Conservation (phyloP, 176 grass and related monocot species). For the Pontederia paniculata region DNA sequence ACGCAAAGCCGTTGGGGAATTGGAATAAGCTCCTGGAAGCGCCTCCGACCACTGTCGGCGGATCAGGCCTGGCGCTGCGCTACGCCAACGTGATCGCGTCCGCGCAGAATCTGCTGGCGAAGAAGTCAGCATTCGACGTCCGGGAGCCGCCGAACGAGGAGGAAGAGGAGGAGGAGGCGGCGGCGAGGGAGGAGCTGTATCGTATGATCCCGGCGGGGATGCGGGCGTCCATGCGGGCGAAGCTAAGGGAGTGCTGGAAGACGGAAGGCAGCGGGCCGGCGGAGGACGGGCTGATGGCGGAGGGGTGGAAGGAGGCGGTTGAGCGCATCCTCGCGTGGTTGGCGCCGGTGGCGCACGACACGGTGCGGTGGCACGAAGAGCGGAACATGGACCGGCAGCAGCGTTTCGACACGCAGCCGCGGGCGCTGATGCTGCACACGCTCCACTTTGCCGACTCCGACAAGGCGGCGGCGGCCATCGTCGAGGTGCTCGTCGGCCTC, state of each 20-base stretch:
- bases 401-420: constrained; percentile 45
- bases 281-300: constrained; percentile 48
- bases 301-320: constrained; percentile 76
- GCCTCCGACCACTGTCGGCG: constrained; percentile 39
- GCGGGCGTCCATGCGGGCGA: constrained; percentile 47
- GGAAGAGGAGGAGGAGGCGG: constrained; percentile 34
- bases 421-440: constrained; percentile 56
- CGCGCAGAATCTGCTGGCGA: constrained; percentile 47
- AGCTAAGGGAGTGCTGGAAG: constrained; percentile 85
- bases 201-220: constrained; percentile 74
- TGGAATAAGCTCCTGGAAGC: constrained; percentile 52
- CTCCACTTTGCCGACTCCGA: constrained; percentile 67
- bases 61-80: constrained; percentile 57
- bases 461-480: constrained; percentile 82
- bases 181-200: constrained; percentile 67
- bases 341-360: constrained; percentile 62
- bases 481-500: constrained; percentile 83
- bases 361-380: constrained; percentile 68
- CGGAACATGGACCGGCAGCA: constrained; percentile 71
- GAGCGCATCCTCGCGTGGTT: constrained; percentile 68
- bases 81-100: constrained; percentile 64
- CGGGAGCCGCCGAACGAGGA: constrained; percentile 25
- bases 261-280: constrained; percentile 26
- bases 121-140: constrained; percentile 12
- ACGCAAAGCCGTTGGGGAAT: constrained; percentile 14